Base-by-base conservation (phyloP, 768 basidiomycete species). In the Suillus alpinus region DNA sequence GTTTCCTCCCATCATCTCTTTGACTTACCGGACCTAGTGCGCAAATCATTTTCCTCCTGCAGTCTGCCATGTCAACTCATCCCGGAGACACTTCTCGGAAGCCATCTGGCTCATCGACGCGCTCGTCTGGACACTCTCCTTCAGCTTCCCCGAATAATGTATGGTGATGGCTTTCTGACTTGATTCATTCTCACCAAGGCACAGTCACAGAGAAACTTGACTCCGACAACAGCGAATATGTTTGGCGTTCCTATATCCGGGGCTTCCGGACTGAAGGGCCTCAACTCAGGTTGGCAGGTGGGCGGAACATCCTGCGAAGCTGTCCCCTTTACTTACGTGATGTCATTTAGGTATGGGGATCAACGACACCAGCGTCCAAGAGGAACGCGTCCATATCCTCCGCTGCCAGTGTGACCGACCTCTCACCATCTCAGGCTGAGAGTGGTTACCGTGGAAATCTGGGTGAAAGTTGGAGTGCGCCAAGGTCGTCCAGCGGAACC, bases 261-360 rank as follows among this genome's bases (percentile, higher is more conserved):
- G n/a, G 68, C 78, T 1, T 78, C 71, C 32, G 73, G 78, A 14
- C 75, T 86, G 59, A 86, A 86, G 68, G 71, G 75, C 34, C 77
- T 86, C 44, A 84, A 81, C 70, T 76, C 85, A 55, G 84, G 87
- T 47, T 89, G 88, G 88, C 86, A 88, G 83, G 88, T 84, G 59
- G 52, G 82, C 16, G 37, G 76, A 60, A 12, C 51, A 57, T 47
- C 58, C 58, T 65, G 56, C 26, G 53, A 53, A 26, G 37, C 9
- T 37, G 56, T 57, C 44, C 40, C 44, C 47, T 65, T 37, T 2
- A 41, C 59, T 62, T 39, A 68, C 60, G 40, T 62, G 18, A 23
- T 32, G 6, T 53, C 60, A 61, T 65, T 63, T 67, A 88, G 87
- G 85, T 87, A 58, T 89, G 87, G 87, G 78, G 78, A 55, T 75